A percentile compares a stretch with the other conserved stretches of the same genome.
These are phyloP conservation scores for Penicillium sp. DNA, from an alignment of 2,329 filamentous ascomycete genomes.

Conservation along the genomic window DNA sequence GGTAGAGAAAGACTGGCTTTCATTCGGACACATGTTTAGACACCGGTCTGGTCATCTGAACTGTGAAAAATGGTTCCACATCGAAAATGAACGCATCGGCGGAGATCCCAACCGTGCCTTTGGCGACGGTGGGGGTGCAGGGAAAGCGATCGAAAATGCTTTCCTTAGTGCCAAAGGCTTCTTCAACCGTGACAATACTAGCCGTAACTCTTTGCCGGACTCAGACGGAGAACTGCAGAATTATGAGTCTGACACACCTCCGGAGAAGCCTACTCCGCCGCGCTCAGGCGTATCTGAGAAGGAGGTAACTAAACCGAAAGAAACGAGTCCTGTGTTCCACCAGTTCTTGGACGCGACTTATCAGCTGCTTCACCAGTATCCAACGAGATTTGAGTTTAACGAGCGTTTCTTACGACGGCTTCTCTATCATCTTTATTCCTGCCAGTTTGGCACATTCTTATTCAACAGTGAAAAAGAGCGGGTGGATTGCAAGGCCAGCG, in stretches of 20 bases:
- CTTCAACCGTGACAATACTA: constrained; percentile 76
- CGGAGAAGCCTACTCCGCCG: constrained; percentile 37
- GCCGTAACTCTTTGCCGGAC: constrained; percentile 60
- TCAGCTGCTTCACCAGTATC: constrained; percentile 80
- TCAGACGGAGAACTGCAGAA: constrained; percentile 54
- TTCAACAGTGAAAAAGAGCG: constrained; percentile 93
- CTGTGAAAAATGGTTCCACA: constrained; percentile 89
- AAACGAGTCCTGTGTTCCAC: constrained; percentile 94
- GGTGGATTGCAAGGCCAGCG: constrained; percentile 62
- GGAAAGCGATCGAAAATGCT: constrained; percentile 80
- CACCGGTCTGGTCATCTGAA: constrained; percentile 83
- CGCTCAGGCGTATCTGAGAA: constrained; percentile 49
- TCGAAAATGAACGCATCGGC: constrained; percentile 75
- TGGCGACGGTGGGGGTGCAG: constrained; percentile 45
- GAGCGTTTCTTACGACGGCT: constrained; percentile 86
- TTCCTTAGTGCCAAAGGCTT: constrained; percentile 81
- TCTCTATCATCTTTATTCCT: constrained; percentile 90
- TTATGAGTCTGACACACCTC: constrained; percentile 46
- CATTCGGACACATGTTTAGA: constrained; percentile 96
- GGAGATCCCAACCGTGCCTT: constrained; percentile 44
- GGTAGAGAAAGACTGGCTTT: constrained; percentile 96
- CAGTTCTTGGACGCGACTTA: constrained; percentile 95
- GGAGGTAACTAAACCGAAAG: constrained; percentile 72
- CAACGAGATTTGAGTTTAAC: constrained; percentile 90
- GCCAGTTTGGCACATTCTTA: constrained; percentile 94